These are phyloP conservation scores for Escallonia herrerae DNA, from an alignment of 129 eudicot species.

Conservation along the genomic window DNA sequence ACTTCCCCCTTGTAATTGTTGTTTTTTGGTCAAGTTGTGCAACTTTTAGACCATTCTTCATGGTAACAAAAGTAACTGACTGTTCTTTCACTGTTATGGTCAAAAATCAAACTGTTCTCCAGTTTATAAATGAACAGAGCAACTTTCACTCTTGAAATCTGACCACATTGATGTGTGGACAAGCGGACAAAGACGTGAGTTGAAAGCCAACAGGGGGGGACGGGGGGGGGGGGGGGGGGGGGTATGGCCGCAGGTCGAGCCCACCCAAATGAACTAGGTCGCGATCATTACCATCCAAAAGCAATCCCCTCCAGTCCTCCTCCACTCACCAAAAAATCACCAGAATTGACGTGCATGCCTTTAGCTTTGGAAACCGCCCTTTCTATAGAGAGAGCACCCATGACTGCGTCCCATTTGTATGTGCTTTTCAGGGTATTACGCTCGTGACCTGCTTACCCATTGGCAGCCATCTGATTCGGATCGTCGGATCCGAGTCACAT, in stretches of 20 bases:
- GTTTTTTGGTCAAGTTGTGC: not conserved
- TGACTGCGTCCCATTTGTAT: not conserved
- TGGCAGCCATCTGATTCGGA: not conserved
- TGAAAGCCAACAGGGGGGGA: not conserved
- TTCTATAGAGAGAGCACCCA: too few relatives aligned
- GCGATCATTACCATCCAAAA: conserved; percentile 13
- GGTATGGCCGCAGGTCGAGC: conserved; percentile 28
- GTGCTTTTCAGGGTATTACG: conserved; percentile 4
- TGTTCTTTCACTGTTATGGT: not conserved
- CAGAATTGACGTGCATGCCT: too few relatives aligned
- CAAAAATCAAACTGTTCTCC: not conserved
- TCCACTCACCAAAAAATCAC: not conserved
- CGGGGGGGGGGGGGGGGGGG: too few relatives aligned
- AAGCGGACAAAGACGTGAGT: conserved; percentile 4
- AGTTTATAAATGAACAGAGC: too few relatives aligned
- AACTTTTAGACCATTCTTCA: not conserved
- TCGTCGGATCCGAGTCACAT: not conserved
- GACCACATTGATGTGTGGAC: not conserved
- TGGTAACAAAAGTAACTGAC: not conserved
- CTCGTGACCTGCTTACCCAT: conserved; percentile 8
- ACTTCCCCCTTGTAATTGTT: not conserved
- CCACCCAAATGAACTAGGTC: not conserved
- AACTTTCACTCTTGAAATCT: not conserved
- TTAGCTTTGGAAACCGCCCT: too few relatives aligned
- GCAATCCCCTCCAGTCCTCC: not conserved